These are phyloP conservation scores for Saccharomycopsis synnaedendra DNA, from an alignment of 805 yeast species.

Conservation along the genomic window DNA sequence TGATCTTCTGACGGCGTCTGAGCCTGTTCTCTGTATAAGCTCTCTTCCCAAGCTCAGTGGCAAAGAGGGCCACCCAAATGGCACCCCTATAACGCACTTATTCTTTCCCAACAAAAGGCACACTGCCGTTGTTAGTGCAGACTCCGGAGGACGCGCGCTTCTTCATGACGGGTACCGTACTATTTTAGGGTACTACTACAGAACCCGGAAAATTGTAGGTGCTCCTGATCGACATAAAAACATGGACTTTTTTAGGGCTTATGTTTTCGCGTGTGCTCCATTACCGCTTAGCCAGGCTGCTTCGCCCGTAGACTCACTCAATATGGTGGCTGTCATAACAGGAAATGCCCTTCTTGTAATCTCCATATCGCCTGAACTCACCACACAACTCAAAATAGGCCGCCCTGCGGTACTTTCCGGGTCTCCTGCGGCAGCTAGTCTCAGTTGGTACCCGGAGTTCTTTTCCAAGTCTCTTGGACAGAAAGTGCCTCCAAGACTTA, in stretches of 20 bases:
- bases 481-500: conserved; percentile 36
- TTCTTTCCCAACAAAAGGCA: conserved; percentile 39
- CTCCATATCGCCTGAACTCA: conserved; percentile 39
- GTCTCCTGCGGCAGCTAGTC: conserved; percentile 28
- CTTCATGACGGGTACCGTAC: conserved; percentile 54
- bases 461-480: conserved; percentile 9
- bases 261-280: conserved; percentile 29
- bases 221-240: conserved; percentile 20
- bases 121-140: conserved; percentile 45
- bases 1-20: conserved; percentile 36
- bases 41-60: conserved; percentile 23
- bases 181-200: conserved; percentile 30
- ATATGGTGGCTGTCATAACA: conserved; percentile 51
- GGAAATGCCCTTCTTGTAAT: conserved; percentile 37
- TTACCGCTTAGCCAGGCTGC: conserved; percentile 51
- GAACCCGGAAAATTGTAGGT: conserved; percentile 35
- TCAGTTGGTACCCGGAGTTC: conserved; percentile 56
- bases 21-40: conserved; percentile 17
- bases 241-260: neutral
- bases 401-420: conserved; percentile 28
- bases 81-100: conserved; percentile 31
- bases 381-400: conserved; percentile 43
- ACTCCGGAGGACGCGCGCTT: conserved; percentile 44
- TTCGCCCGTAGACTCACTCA: conserved; percentile 45
- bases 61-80: conserved; percentile 26